Base-by-base conservation (phyloP, 2,329 filamentous ascomycete species). In the Fusarium goolgardi region DNA sequence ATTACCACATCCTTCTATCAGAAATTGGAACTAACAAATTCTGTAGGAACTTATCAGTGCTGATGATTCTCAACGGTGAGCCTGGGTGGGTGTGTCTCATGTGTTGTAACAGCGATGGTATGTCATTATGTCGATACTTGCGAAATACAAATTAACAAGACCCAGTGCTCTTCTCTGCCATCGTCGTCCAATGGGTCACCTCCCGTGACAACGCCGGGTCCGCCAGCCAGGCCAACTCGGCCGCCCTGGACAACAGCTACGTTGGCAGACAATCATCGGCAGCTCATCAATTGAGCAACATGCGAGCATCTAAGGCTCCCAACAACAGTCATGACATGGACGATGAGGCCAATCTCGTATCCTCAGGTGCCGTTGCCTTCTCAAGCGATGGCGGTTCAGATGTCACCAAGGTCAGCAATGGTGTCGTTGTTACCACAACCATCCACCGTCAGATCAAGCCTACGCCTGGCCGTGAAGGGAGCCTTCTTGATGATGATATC, bases 81-180 rank as follows among this genome's bases (percentile, higher is more conserved):
- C 87, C 85, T 3, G 88, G 85, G 5, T 90, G 88, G 87, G 82
- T 90, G 4, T 90, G 87, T 67, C 81, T 90, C 6, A 87, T 89
- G 79, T 87, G 86, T 71, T 91, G 88, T 72, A 90, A 90, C 71
- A 81, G 83, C 64, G 88, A 90, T 72, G 84, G 87, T 88, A 75
- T 71, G 82, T 77, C 31, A 29, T 34, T 27, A 27, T 27, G 23
- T 18, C 21, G 20, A n/a, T 23, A 15, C 20, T 15, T 39, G 20
- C n/a, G n/a, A 32, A 15, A 23, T 21, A 9, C 15, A 16, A 43
- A 9, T 34, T 57, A 20, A 71, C 45, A 27, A 41, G 10, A 21
- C 12, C 4, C n/a, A 87, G 86, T 89, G 18, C 80, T 89, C 31
- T 88, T 89, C 75, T 87, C 84, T 16, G 84, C 85, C 21, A 70